Conservation (phyloP, 805 yeast species). For the Vanderwaltozyma verrucispora region DNA sequence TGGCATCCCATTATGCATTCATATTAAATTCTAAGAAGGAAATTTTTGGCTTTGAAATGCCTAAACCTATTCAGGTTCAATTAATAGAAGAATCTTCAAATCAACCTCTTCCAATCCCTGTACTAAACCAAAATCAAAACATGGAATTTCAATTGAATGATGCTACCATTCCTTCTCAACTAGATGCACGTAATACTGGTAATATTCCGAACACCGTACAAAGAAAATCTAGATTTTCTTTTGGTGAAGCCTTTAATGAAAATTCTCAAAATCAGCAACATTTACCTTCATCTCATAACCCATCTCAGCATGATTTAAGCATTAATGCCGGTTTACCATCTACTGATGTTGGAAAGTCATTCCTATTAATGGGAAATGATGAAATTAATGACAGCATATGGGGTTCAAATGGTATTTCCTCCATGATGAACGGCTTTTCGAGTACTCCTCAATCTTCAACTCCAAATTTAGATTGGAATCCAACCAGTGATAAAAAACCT, state of each 20-base stretch:
- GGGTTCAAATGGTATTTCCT: constrained; percentile 25
- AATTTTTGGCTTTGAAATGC: constrained; percentile 38
- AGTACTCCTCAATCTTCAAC: constrained; percentile 22
- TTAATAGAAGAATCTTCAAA: constrained; percentile 24
- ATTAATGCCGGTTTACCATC: constrained; percentile 2
- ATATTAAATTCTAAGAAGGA: constrained; percentile 30
- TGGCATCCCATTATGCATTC: constrained; percentile 34
- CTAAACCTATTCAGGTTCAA: constrained; percentile 30
- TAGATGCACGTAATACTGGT: constrained; percentile 14
- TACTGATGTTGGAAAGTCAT: constrained; percentile 33
- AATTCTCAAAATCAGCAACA: constrained; percentile 1
- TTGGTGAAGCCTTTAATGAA: constrained; percentile 45
- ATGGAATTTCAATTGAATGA: constrained; percentile 2
- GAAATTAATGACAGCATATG: constrained; percentile 28
- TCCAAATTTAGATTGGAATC: constrained; percentile 24
- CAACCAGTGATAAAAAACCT: constrained; percentile 9
- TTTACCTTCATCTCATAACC: background rate
- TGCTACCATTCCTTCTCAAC: background rate
- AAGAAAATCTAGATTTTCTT: constrained; percentile 42
- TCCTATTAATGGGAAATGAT: constrained; percentile 32
- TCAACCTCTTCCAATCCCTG: constrained; percentile 10
- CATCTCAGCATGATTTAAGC: constrained; percentile 1
- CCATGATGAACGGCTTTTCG: constrained; percentile 18
- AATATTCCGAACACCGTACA: constrained; percentile 44
- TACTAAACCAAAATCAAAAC: constrained; percentile 7